Percentiles rank a stretch among this genome's conserved stretches.
phyloP scores from a whole-genome alignment of 106 monocot species.

The Vanilla planifolia region DNA sequence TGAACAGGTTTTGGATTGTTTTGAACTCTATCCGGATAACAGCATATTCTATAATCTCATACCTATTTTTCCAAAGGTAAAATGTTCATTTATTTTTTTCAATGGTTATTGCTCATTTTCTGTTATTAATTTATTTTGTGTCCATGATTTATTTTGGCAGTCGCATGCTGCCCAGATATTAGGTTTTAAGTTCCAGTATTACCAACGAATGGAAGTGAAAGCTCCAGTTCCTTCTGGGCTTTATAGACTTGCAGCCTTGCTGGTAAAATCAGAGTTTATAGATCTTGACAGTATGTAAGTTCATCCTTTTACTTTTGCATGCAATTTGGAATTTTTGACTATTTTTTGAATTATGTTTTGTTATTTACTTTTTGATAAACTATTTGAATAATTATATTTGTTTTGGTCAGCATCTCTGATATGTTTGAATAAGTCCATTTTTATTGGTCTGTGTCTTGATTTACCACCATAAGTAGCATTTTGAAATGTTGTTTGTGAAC shows the following conservation, averaged over 20 bases:
- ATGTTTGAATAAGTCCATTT: too few relatives aligned
- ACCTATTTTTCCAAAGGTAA: slow-evolving; percentile 87
- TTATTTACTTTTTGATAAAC: neutral
- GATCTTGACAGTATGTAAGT: slow-evolving; percentile 95
- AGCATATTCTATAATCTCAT: slow-evolving; percentile 67
- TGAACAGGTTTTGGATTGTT: slow-evolving; percentile 83
- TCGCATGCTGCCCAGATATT: slow-evolving; percentile 96
- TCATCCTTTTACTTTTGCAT: neutral
- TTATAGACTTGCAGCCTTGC: slow-evolving; percentile 63
- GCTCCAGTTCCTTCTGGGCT: slow-evolving; percentile 68
- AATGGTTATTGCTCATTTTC: slow-evolving; percentile 2
- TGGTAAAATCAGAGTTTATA: slow-evolving; percentile 80
- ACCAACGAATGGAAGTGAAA: slow-evolving; percentile 86
- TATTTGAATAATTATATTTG: neutral
- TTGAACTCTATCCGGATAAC: slow-evolving; percentile 79
- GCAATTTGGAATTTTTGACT: neutral
- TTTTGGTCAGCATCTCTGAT: too few relatives aligned
- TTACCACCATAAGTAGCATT: too few relatives aligned
- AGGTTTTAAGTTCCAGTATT: slow-evolving; percentile 97
- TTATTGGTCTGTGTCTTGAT: too few relatives aligned
- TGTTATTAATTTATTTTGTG: neutral
- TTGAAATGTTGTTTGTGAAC: too few relatives aligned
- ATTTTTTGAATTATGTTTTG: neutral
- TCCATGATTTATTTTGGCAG: slow-evolving; percentile 38
- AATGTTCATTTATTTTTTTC: neutral